Conservation (phyloP, 2,329 filamentous ascomycete genomes). For the Salinomyces thailandicus region DNA sequence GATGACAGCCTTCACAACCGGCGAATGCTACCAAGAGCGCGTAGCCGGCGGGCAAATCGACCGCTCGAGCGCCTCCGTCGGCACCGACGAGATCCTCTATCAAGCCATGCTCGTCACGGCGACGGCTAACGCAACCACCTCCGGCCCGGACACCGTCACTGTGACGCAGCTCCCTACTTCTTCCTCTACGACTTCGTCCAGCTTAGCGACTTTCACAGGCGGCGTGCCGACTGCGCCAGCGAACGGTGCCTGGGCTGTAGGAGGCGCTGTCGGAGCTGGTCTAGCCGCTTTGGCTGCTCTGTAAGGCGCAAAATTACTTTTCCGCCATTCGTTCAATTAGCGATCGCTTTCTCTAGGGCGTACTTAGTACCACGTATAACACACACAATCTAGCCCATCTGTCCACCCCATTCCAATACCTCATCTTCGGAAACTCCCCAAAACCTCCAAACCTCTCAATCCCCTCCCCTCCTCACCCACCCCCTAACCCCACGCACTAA, state of each 20-base stretch:
- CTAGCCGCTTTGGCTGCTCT: conserved; percentile 6
- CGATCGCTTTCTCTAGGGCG: conserved; percentile 15
- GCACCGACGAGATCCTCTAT: conserved; percentile 7
- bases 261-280: conserved; percentile 9
- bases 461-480: too few relatives aligned
- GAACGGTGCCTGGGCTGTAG: conserved; percentile 6
- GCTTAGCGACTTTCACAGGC: not conserved
- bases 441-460: too few relatives aligned
- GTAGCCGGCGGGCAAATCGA: conserved; percentile 4
- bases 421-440: too few relatives aligned
- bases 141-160: conserved; percentile 6
- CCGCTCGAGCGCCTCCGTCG: conserved; percentile 3
- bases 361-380: too few relatives aligned
- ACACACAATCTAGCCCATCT: too few relatives aligned
- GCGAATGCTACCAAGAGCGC: conserved; percentile 6
- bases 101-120: conserved; percentile 10
- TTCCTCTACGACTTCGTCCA: conserved; percentile 2
- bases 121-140: conserved; percentile 6
- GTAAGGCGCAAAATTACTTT: not conserved
- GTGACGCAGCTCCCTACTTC: conserved; percentile 1
- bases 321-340: conserved; percentile 14
- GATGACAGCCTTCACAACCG: conserved; percentile 4
- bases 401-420: too few relatives aligned
- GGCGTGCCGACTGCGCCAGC: conserved; percentile 3
- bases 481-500: too few relatives aligned